Conservation (phyloP, 768 basidiomycete genomes). For the Pleurotus salmoneostramineus region DNA sequence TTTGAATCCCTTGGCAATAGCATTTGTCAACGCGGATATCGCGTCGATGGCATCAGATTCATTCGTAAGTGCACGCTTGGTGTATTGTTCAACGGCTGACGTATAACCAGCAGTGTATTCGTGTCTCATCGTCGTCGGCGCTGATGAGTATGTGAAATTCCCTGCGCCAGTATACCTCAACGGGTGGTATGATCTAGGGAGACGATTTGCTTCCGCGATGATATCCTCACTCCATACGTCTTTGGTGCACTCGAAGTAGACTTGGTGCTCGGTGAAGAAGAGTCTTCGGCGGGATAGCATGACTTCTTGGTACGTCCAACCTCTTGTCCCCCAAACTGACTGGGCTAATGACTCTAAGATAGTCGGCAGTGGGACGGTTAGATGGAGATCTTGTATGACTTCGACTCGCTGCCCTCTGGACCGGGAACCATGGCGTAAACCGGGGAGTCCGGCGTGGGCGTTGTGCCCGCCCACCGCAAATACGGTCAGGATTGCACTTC, state of each 20-base stretch:
- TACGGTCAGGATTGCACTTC: background rate
- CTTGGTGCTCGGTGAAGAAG: background rate
- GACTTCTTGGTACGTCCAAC: slow-evolving; percentile 2
- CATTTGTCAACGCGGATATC: background rate
- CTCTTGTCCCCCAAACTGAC: background rate
- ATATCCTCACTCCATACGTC: background rate
- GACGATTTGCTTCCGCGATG: background rate
- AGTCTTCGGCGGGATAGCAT: background rate
- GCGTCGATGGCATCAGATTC: background rate
- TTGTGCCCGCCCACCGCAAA: background rate
- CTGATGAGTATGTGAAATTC: background rate
- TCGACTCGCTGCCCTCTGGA: background rate
- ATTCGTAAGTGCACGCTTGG: background rate
- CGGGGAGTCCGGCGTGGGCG: background rate
- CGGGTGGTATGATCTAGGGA: background rate
- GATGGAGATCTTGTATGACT: background rate
- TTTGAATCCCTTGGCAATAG: background rate
- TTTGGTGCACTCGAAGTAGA: background rate
- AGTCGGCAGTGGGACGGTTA: background rate
- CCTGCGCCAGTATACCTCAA: background rate
- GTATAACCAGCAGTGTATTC: background rate
- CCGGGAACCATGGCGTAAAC: background rate
- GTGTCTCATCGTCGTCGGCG: background rate
- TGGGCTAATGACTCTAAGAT: background rate
- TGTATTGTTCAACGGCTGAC: background rate